Evolutionary conservation across 2,329 filamentous ascomycete species (phyloP), one percentile per base, ranked within the genome.

Genomic region (Sporothrix dimorphospora): DNA sequence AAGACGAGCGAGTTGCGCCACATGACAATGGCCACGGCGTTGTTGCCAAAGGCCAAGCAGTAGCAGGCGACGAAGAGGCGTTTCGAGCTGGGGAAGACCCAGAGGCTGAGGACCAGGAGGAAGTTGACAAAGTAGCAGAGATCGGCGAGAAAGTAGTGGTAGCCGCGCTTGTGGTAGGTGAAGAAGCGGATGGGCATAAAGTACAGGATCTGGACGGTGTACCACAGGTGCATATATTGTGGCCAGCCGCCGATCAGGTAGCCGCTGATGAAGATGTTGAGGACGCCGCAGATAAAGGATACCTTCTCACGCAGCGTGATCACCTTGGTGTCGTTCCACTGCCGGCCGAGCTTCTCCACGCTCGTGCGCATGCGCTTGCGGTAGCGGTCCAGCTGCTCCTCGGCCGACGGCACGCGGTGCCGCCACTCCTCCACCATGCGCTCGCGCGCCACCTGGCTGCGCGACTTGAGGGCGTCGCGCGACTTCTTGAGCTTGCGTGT

Each of bases 1-100:
- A 99, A 99, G 63, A 99, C 96, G 79, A 99, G 88, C 42, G 94
- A 98, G 81, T 99, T 99, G 75, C 96, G 90, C 96, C 96, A 99
- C 94, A 99, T 96, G 79, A 96, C 94, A 80, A 99, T 98, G 14
- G 96, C 96, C 63, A 98, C 90, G 24, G 96, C 96, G 79, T 99
- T 99, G 82, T 99, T 99, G 75, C 96, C 96, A 79, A 93, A 97
- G 11, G 94, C 93, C 45, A 99, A 85, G 78, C 96, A 98, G 81
- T 94, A 99, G 0, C 93, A 91, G 76, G 94, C 91, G 75, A 97
- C 96, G 81, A 99, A 94, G 19, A 99, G 87, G 59, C 95, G 90
- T 81, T 97, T 97, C 14, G 94, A 98, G 69, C 87, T 84, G 0
- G 96, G 96, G 78, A 98, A 98, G 45, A 92, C 86, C 94, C 95